phyloP scores from a whole-genome alignment of 352 stramenopile species.

The Stramenopiles sp. region DNA sequence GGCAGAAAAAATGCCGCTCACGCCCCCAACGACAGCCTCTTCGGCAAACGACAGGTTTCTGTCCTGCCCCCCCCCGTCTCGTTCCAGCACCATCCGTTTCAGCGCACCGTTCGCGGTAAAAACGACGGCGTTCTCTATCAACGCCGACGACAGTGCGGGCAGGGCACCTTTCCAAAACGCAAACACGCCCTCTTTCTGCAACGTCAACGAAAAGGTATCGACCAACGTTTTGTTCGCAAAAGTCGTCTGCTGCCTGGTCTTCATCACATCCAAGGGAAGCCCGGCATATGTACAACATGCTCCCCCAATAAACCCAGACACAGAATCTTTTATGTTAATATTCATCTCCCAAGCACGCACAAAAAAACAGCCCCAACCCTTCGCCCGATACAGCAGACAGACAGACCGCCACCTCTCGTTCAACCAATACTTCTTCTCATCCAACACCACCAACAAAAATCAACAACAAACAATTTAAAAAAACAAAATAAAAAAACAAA shows the following conservation, averaged over 20 bases:
- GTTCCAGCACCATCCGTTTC: slow-evolving; percentile 36
- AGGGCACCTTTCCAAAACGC: slow-evolving; percentile 64
- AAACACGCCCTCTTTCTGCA: slow-evolving; percentile 39
- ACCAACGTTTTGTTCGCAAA: not conserved
- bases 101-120: slow-evolving; percentile 58
- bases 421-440: too few relatives aligned
- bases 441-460: too few relatives aligned
- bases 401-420: too few relatives aligned
- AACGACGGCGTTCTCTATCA: slow-evolving; percentile 66
- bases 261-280: slow-evolving; percentile 61
- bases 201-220: not conserved
- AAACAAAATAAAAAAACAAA: too few relatives aligned
- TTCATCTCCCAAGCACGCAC: too few relatives aligned
- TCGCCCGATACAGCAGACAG: too few relatives aligned
- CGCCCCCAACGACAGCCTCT: slow-evolving; percentile 49
- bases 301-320: slow-evolving; percentile 43
- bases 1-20: slow-evolving; percentile 53
- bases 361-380: too few relatives aligned
- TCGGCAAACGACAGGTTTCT: slow-evolving; percentile 38
- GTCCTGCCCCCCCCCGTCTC: slow-evolving; percentile 33
- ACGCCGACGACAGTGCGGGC: slow-evolving; percentile 52
- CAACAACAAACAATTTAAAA: too few relatives aligned
- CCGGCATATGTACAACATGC: slow-evolving; percentile 56
- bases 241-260: slow-evolving; percentile 57
- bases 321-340: too few relatives aligned